Base-by-base conservation (phyloP, 805 yeast genomes). In the Isabelozyma rhagii region DNA sequence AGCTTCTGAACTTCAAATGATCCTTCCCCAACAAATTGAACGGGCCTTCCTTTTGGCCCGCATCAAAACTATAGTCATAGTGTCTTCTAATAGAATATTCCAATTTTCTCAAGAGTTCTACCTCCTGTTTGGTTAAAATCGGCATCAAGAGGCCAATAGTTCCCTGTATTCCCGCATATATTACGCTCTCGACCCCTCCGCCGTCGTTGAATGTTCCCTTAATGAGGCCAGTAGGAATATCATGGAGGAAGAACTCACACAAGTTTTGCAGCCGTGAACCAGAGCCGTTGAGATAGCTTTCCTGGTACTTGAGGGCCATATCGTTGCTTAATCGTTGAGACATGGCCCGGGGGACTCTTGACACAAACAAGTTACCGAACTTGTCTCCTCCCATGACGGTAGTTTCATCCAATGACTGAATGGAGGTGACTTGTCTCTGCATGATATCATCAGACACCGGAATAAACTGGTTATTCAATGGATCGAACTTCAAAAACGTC, bases 381-480 rank as follows among this genome's bases (percentile, higher is more conserved):
- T 84, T 85, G 63, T 94, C 98, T 11, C 97, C 97, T 1, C 89
- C 89, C 40, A 87, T 71, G 0, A 87, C 80, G 0, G 97, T 90
- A 49, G 82, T 83, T 53, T 82, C 79, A 62, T 94, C 98, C 5
- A 94, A 67, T 54, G 81, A 68, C 3, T 74, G 60, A 41, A 86
- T 56, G 2, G 83, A 57, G 0, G 96, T 85, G 3, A 86, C 75
- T 59, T 86, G 87, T 31, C 97, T 71, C 34, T 83, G 75, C 39
- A 85, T 67, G 0, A 76, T 64, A 66, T 94, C 98, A 59, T 84
- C 91, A 1, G 83, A 84, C 50, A 92, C 71, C 2, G 86, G 80
- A 7, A 81, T 60, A 57, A 93, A 87, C 17, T 60, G 67, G 54
- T 81, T 80, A 3, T 61, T 63, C 1, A 58, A 55, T 0, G 74